Evolutionary conservation across 495 filamentous ascomycete species (phyloP).

Genomic region (Penicillium lividum): DNA sequence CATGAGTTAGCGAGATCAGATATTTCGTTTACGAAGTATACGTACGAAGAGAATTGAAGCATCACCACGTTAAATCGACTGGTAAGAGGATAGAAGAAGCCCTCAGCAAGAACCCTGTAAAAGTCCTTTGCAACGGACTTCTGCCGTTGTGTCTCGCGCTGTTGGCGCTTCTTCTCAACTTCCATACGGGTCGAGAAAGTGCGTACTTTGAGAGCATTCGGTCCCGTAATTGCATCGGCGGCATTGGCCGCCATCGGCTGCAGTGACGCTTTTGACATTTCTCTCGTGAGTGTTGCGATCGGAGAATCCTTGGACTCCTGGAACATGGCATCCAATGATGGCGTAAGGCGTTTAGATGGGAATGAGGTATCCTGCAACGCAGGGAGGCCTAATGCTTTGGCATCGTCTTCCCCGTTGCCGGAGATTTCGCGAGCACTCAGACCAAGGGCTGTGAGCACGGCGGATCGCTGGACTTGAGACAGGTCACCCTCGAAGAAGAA

Average conservation of each 20-base stretch:
- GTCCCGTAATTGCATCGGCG: constrained; percentile 70
- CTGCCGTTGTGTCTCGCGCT: constrained; percentile 42
- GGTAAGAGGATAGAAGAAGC: constrained; percentile 80
- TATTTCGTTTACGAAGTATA: neutral
- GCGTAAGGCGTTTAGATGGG: constrained; percentile 72
- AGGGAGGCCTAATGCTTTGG: constrained; percentile 40
- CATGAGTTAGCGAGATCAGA: neutral
- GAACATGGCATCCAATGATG: constrained; percentile 54
- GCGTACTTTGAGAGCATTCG: constrained; percentile 80
- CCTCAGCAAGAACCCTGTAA: constrained; percentile 69
- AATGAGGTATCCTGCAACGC: constrained; percentile 53
- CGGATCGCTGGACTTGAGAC: constrained; percentile 77
- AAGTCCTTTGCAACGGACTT: constrained; percentile 70
- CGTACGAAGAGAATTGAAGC: constrained; percentile 43
- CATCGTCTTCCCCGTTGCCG: constrained; percentile 69
- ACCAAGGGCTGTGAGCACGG: constrained; percentile 78
- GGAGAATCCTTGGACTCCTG: constrained; percentile 46
- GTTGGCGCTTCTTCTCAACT: constrained; percentile 62
- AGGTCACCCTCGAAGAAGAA: constrained; percentile 92
- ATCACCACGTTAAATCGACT: constrained; percentile 49
- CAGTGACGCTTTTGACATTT: constrained; percentile 69
- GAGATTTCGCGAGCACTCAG: constrained; percentile 85
- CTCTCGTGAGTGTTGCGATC: constrained; percentile 58
- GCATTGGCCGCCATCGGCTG: constrained; percentile 72
- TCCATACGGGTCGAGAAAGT: constrained; percentile 74